These are phyloP conservation scores for Penicillium sp. DNA, from an alignment of 2,329 filamentous ascomycete species.

Conservation along the genomic window DNA sequence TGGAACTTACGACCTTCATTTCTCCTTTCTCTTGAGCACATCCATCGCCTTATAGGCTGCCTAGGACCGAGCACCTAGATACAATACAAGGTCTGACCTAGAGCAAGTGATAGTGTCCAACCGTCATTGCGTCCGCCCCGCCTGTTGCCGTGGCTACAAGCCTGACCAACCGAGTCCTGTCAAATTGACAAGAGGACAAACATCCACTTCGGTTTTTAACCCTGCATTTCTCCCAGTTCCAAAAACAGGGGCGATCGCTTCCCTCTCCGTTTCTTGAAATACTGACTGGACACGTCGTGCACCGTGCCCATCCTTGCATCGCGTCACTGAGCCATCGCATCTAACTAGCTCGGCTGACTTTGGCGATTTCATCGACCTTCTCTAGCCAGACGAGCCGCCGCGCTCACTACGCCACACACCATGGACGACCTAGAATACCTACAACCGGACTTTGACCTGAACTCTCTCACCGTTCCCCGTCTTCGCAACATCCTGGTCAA, in stretches of 20 bases:
- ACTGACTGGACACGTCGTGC: constrained; percentile 1
- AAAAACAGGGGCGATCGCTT: constrained; percentile 18
- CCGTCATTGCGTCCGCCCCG: constrained; percentile 14
- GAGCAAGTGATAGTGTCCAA: neutral
- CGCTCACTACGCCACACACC: constrained; percentile 10
- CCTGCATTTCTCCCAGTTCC: constrained; percentile 9
- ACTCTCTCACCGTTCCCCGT: constrained; percentile 75
- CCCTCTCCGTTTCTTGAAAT: constrained; percentile 7
- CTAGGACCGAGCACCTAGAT: neutral
- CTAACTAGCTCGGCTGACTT: neutral
- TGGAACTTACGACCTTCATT: constrained; percentile 3
- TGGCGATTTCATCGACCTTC: neutral
- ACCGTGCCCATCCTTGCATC: constrained; percentile 6
- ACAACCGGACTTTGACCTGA: constrained; percentile 77
- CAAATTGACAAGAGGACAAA: constrained; percentile 21
- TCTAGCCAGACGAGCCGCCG: neutral
- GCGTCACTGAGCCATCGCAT: neutral
- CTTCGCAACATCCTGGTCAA: constrained; percentile 86
- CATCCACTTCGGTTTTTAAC: constrained; percentile 11
- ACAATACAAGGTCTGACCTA: neutral
- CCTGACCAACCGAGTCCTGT: constrained; percentile 14
- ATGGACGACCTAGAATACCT: constrained; percentile 73
- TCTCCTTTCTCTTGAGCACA: neutral
- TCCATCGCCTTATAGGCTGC: neutral
- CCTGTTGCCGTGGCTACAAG: constrained; percentile 40